Evolutionary conservation across 2,329 filamentous ascomycete genomes (phyloP), one percentile per base, ranked within the genome.

Genomic region (Fusarium nanum): DNA sequence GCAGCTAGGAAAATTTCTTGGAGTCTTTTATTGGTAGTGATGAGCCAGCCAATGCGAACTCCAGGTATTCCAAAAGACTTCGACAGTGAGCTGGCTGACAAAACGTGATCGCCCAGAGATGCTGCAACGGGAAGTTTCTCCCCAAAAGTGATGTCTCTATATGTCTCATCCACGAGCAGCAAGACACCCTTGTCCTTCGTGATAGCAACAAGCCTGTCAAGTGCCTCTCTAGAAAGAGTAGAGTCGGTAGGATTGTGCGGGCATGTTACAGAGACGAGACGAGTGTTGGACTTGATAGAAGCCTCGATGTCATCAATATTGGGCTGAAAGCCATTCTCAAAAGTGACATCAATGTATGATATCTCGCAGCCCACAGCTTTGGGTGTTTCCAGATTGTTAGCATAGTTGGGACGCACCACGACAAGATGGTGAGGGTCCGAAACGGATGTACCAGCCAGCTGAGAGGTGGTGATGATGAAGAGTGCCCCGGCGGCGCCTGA

Each of bases 391-490:
- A 59, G 11, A 14, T 59, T 59, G 4, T 16, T 59, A 1, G 49
- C 30, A 20, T 59, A 59, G 23, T 59, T 56, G 2, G 49, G 56
- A 6, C 49, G 56, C 1, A 56, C 30, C 9, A 59, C 23, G 3
- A 59, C 23, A 30, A 59, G 49, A 25, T 56, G 56, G 1, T 56
- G 12, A 2, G 13, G n/a, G 7, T 37, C 40, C 2, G 49, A 45
- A 3, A 4, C 2, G 3, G 11, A 13, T 3, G 40, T 40, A 11
- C 10, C 20, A 1, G 14, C 56, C 8, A 59, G 7, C 20, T 46
- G 49, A 4, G 56, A 56, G 3, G 56, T 56, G 5, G 49, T 56
- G 12, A 59, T 59, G 5, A 59, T 59, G 6, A 59, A 59, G 5
- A 59, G 13, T 1, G 56, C 30, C 12, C 49, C 40, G 3, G 56